Evolutionary conservation across 2,329 filamentous ascomycete genomes (phyloP), one percentile per base, ranked within the genome.

Genomic region (Pezizomycotina sp.): DNA sequence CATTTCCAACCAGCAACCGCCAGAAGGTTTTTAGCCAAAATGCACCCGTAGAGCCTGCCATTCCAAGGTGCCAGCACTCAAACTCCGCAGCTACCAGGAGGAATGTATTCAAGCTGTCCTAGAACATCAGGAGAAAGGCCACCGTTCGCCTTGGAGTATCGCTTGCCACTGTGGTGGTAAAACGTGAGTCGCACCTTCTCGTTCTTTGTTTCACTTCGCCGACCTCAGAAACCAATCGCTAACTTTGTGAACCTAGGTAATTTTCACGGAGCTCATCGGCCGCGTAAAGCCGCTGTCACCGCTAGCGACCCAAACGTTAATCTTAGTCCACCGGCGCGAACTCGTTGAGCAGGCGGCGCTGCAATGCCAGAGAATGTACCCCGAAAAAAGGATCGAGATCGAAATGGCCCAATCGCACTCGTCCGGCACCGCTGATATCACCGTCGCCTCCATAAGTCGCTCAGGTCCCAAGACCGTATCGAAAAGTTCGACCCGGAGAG

Each of bases 181-280:
- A 57, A 93, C 83, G 81, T 80, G 57, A 36, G 32, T 45, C 12
- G 9, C 22, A 10, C n/a, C 15, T 34, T 18, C 19, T 19, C 18
- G 8, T 21, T 14, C 19, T 16, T 6, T 23, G 9, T 30, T 42
- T 28, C 12, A 20, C 2, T 16, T 21, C 14, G 16, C 20, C 21
- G 18, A n/a, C n/a, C n/a, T n/a, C n/a, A n/a, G n/a, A n/a, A 14
- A 26, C 10, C 26, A 21, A 24, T 28, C 19, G 8, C 13, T n/a
- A 9, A n/a, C 21, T 13, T 30, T 19, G 14, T 21, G 31, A 15
- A 19, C 16, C 10, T 47, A 82, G 77, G 75, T 98, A 53, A 84
- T 98, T 50, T 98, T 98, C 60, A 95, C 86, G 8, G 83, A 92
- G 55, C 67, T 98, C 28, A 92, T 98, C 45, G 73, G 80, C 51